Base-by-base conservation (phyloP, 2,329 filamentous ascomycete genomes). In the Bipolaris bicolor region DNA sequence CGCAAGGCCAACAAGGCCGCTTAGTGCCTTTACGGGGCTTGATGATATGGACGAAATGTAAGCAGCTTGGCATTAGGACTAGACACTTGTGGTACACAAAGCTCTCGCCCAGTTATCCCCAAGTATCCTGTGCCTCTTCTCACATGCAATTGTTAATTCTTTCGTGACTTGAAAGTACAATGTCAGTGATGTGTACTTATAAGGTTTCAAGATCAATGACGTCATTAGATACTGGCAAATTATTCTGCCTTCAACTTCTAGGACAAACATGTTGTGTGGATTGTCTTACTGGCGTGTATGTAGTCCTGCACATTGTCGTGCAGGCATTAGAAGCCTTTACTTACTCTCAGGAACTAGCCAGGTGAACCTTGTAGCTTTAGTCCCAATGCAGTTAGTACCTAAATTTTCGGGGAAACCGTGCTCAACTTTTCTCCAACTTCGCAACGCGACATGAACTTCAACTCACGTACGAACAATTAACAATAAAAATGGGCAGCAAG, bases 401-500 rank as follows among this genome's bases (percentile, higher is more conserved):
- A 50, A 58, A 58, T 37, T 58, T 58, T 58, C 55, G 26, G n/a
- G 40, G 40, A 40, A 49, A 36, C 55, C 41, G 51, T 55, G 55
- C 51, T 50, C 41, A 18, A 55, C 50, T 52, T 61, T 55, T 52
- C 50, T 55, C 53, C 13, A 48, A 45, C 51, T 41, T 51, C 45
- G 26, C 55, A 29, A 49, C 45, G 39, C 49, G 54, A 57, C 54
- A n/a, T 33, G 10, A 31, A 43, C 29, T 11, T 52, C 43, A 43
- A 47, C 20, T 50, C 31, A 44, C 44, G 52, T 37, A 18, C 43
- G 40, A 26, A 15, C 37, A 39, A 47, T 45, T 51, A 18, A 44
- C 11, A 24, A 24, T 29, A 18, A 53, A 52, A 18, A 74, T 74
- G 72, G 67, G 63, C 7, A 63, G 51, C 41, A 73, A 73, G 18